Conservation (phyloP, 169 alveolate species). For the Eimeria zaria region DNA sequence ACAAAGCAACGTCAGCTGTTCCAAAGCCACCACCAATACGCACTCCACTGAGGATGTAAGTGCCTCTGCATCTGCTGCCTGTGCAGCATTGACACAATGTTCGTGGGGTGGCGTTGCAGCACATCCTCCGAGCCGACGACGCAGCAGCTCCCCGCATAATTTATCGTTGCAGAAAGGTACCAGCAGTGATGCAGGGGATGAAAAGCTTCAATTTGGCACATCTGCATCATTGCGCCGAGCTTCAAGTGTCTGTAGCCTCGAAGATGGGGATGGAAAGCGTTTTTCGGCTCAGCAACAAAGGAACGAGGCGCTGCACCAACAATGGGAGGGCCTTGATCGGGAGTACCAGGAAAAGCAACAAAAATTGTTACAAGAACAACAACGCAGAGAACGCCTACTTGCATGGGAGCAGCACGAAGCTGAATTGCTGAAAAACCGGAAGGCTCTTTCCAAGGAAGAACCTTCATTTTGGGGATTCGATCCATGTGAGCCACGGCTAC, state of each 20-base stretch:
- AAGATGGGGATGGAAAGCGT: slow-evolving; percentile 34
- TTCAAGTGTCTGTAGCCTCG: slow-evolving; percentile 57
- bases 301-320: slow-evolving; percentile 62
- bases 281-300: slow-evolving; percentile 63
- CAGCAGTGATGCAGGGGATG: slow-evolving; percentile 5
- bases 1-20: not conserved
- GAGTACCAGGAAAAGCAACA: slow-evolving; percentile 76
- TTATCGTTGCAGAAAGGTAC: slow-evolving; percentile 33
- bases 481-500: slow-evolving; percentile 59
- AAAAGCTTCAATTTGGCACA: not conserved
- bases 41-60: not conserved
- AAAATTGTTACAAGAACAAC: slow-evolving; percentile 35
- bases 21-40: not conserved
- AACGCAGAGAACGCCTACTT: slow-evolving; percentile 43
- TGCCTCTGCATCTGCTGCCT: not conserved
- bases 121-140: slow-evolving; percentile 50
- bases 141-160: slow-evolving; percentile 74
- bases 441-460: slow-evolving; percentile 72
- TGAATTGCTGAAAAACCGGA: slow-evolving; percentile 61
- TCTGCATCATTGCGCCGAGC: slow-evolving; percentile 55
- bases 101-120: not conserved
- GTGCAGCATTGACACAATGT: slow-evolving; percentile 8
- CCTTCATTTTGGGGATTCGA: slow-evolving; percentile 76
- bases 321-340: slow-evolving; percentile 59
- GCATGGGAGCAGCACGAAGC: slow-evolving; percentile 75